Evolutionary conservation across 371 early-diverging fungal genomes (phyloP), one percentile per base, ranked within the genome.

Genomic region (Saksenaea vasiformis): DNA sequence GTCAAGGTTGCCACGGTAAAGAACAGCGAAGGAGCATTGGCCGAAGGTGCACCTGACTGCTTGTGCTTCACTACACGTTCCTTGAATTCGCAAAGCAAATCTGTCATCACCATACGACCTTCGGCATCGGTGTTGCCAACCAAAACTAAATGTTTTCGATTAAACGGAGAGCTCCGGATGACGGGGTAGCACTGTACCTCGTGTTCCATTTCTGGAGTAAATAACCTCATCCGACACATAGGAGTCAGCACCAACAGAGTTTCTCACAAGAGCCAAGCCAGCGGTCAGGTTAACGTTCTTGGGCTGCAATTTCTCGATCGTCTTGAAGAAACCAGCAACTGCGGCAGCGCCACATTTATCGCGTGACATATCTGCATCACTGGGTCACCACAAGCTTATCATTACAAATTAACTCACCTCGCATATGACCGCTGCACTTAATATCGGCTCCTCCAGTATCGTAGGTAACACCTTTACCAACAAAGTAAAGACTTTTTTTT

Each of bases 81-180:
- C 68, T 89, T 91, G 77, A 88, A 87, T 66, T 90, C 84, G 64
- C 87, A 83, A 9, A 95, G 75, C 13, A 93, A 86, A 74, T 95
- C 93, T 0, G 90, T 85, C 93, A 95, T 93, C 35, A 93, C 93
- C 88, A 95, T 90, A 36, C 95, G 90, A 31, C 95, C 95, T 77
- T 95, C 95, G 26, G 95, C 95, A 71, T 95, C 95, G 0, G 95
- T 95, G 79, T 94, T 92, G 38, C 88, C 91, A 47, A 94, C 87
- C 43, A 92, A 70, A 3, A 94, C 93, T 76, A 70, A 11, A 37
- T 22, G 8, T 15, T 5, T 22, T 17, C 8, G 9, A 43, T 17
- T 43, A 51, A 60, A 39, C 14, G 36, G 34, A 44, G 28, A n/a
- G 57, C 56, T 60, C 28, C 19, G 4, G 13, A 27, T 53, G 19